phyloP scores from a whole-genome alignment of 805 yeast genomes.

The Clavispora santaluciae region DNA sequence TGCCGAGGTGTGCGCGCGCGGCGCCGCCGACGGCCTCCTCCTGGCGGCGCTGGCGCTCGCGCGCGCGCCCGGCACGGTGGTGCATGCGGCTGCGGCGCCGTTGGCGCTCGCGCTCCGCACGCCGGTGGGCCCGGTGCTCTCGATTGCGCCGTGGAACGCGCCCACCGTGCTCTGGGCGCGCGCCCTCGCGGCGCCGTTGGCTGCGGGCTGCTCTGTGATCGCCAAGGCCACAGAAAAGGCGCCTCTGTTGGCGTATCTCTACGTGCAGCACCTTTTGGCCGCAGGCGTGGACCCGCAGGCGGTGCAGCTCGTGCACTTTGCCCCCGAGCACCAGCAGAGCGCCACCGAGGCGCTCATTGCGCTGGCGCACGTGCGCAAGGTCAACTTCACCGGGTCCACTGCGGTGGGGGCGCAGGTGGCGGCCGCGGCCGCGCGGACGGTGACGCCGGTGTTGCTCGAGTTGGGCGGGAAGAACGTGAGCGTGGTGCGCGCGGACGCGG shows the following conservation, averaged over 20 bases:
- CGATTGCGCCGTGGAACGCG: conserved; percentile 48
- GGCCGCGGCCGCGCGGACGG: conserved; percentile 27
- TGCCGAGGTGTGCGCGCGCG: conserved; percentile 6
- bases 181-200: conserved; percentile 39
- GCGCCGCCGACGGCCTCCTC: conserved; percentile 8
- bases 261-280: conserved; percentile 28
- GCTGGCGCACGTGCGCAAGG: conserved; percentile 25
- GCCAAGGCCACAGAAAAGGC: conserved; percentile 39
- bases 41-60: conserved; percentile 10
- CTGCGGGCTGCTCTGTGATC: conserved; percentile 47
- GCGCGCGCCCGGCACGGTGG: conserved; percentile 15
- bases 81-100: conserved; percentile 11
- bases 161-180: conserved; percentile 39
- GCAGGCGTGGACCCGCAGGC: conserved; percentile 38
- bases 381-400: conserved; percentile 46
- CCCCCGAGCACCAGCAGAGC: conserved; percentile 20
- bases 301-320: conserved; percentile 30
- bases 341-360: conserved; percentile 24
- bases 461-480: conserved; percentile 43
- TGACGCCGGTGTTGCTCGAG: conserved; percentile 41
- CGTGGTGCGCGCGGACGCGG: conserved; percentile 29
- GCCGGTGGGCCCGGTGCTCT: conserved; percentile 44
- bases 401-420: conserved; percentile 35
- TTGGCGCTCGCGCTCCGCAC: conserved; percentile 27
- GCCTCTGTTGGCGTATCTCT: conserved; percentile 27